Evolutionary conservation across 1,284 basidiomycete species (phyloP), one percentile per base, ranked within the genome.

Genomic region (Ceratobasidium theobromae): DNA sequence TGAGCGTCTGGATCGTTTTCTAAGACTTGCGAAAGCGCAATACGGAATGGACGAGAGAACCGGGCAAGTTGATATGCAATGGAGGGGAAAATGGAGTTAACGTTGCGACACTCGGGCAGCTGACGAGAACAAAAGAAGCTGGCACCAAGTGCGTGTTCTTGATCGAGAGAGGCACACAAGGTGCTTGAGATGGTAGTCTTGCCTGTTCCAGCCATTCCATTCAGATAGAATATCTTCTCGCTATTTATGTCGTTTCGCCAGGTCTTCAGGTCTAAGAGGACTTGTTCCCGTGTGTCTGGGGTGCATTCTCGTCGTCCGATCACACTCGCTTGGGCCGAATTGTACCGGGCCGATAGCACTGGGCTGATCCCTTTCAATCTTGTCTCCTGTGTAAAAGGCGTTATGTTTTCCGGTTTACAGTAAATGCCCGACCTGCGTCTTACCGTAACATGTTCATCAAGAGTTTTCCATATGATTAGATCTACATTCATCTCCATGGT

Each of bases 101-200:
- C 64, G 28, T 67, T 46, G 27, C 48, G 33, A 16, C 62, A 38
- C 16, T 52, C 48, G 1, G 46, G 64, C 14, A 38, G 40, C 43
- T 38, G 69, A 0, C 75, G 69, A 5, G 74, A 72, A 46, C 73
- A 76, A 69, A 53, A 53, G 30, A 53, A 53, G 21, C 52, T 53
- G 18, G 52, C 52, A 5, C 14, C 52, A n/a, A 53, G 52, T n/a
- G n/a, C n/a, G 5, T 33, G n/a, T 12, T 2, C 21, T 4, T 21
- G 5, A 4, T 53, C n/a, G 4, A 53, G 32, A 1, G n/a, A 4
- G 11, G 28, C 2, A 25, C 52, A 53, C 18, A 53, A 32, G 21
- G 14, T 33, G 21, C 18, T 33, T 8, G 72, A 68, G 33, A 73
- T 70, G 6, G 35, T 38, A 16, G 35, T 38, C 16, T 38, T 73